Conservation (phyloP, 257 asterid species). For the Eucommia ulmoides region DNA sequence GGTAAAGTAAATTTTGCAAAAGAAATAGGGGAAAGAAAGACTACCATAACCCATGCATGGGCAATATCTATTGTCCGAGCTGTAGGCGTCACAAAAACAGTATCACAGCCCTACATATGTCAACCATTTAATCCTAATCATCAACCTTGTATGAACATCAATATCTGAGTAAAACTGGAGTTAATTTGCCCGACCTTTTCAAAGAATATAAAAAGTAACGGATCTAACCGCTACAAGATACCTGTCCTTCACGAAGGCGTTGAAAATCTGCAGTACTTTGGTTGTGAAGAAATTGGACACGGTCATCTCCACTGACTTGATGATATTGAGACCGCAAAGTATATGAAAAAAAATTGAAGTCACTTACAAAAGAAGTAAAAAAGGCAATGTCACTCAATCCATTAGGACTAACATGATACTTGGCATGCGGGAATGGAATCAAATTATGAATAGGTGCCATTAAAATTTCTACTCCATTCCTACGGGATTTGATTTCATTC, state of each 20-base stretch:
- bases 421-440: too few relatives aligned
- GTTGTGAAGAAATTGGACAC: slow-evolving; percentile 86
- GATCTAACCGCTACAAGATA: slow-evolving; percentile 21
- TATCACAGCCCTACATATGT: slow-evolving; percentile 72
- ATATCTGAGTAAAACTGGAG: slow-evolving; percentile 4
- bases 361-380: too few relatives aligned
- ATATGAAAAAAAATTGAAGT: slow-evolving; percentile 4
- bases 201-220: slow-evolving; percentile 2
- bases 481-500: too few relatives aligned
- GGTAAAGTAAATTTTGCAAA: slow-evolving; percentile 6
- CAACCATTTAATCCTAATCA: slow-evolving; percentile 9
- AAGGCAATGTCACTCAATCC: too few relatives aligned
- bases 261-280: slow-evolving; percentile 96
- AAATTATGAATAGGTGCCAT: too few relatives aligned
- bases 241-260: slow-evolving; percentile 83
- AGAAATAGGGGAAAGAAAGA: slow-evolving; percentile 12
- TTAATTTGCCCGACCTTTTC: slow-evolving; percentile 1
- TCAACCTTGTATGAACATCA: background rate
- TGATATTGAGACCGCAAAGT: slow-evolving; percentile 14
- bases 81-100: slow-evolving; percentile 91
- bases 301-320: slow-evolving; percentile 87
- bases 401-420: too few relatives aligned
- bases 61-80: slow-evolving; percentile 94
- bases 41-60: slow-evolving; percentile 91
- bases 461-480: too few relatives aligned